Percentiles rank a stretch among this genome's conserved stretches.
Conservation (phyloP, 139 green algal genomes). For the Chlorella sp. region DNA sequence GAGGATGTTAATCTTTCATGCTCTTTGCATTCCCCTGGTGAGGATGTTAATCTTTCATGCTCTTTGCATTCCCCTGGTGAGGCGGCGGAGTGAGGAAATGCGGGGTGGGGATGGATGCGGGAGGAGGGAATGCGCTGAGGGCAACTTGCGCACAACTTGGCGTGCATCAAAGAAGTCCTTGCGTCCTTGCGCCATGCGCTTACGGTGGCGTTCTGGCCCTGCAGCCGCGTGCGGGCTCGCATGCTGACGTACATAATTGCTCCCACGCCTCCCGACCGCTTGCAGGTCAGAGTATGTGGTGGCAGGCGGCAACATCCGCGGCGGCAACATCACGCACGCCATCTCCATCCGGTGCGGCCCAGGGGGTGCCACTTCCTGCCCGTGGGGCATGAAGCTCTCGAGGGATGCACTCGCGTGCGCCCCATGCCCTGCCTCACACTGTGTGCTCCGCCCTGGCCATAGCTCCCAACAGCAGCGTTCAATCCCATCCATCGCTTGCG, state of each 20-base stretch:
- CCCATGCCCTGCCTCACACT: not conserved
- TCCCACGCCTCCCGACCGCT: no score
- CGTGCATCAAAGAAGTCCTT: no score
- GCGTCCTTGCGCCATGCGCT: no score
- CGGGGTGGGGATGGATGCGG: no score
- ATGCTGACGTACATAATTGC: no score
- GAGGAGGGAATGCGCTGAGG: no score
- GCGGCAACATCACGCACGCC: slow-evolving; percentile 77
- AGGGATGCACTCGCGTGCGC: not conserved
- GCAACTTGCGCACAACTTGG: no score
- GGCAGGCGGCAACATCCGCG: slow-evolving; percentile 28
- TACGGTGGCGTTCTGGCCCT: no score
- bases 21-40: slow-evolving; percentile 92
- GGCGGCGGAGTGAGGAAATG: no score
- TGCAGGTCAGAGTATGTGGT: slow-evolving; percentile 13
- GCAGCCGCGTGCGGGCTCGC: no score
- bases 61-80: slow-evolving; percentile 93
- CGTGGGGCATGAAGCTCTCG: not conserved
- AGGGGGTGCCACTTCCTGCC: not conserved
- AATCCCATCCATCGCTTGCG: not conserved
- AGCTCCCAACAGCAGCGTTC: not conserved
- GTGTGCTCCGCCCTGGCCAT: not conserved
- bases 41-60: no score
- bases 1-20: no score
- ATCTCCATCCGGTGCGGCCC: slow-evolving; percentile 66